Percentiles rank a stretch among this genome's conserved stretches.
phyloP scores from a whole-genome alignment of 306 rosid genomes.

The Ormosia semicastrata region DNA sequence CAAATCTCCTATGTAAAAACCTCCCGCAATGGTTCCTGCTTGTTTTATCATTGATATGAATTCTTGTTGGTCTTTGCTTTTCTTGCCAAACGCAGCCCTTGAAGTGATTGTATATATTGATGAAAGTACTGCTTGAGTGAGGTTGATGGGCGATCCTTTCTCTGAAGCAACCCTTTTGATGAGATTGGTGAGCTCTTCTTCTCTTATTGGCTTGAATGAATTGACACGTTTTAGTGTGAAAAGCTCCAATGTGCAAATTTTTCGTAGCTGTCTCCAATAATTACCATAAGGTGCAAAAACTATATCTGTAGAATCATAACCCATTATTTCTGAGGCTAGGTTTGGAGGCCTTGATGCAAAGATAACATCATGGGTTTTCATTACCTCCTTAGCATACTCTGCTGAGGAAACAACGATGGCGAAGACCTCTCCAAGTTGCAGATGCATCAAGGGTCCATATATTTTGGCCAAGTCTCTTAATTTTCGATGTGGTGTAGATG shows the following conservation, averaged over 20 bases:
- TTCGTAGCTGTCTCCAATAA: conserved; percentile 33
- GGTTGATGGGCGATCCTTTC: conserved; percentile 23
- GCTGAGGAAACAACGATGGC: conserved; percentile 39
- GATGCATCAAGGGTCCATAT: conserved; percentile 46
- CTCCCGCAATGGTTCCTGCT: background rate
- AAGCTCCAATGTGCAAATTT: conserved; percentile 30
- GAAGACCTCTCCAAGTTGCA: conserved; percentile 42
- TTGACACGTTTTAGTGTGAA: conserved; percentile 10
- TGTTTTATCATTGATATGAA: background rate
- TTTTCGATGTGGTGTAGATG: conserved; percentile 27
- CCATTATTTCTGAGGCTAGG: background rate
- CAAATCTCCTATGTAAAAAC: conserved; percentile 36
- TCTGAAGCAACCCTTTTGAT: background rate
- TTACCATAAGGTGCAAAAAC: conserved; percentile 30
- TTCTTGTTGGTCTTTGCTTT: conserved; percentile 24
- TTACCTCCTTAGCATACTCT: conserved; percentile 34
- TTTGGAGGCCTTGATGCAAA: conserved; percentile 34
- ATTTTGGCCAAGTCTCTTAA: conserved; percentile 29
- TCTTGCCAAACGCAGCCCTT: conserved; percentile 40
- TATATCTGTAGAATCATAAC: conserved; percentile 8
- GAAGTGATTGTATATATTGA: conserved; percentile 10
- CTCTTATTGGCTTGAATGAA: conserved; percentile 26
- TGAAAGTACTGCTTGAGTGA: conserved; percentile 18
- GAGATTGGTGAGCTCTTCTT: conserved; percentile 28
- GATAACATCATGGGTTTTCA: conserved; percentile 41